Percentiles rank a stretch among this genome's conserved stretches.
Conservation (phyloP, 768 basidiomycete species). For the Termitomyces eurrhizus region DNA sequence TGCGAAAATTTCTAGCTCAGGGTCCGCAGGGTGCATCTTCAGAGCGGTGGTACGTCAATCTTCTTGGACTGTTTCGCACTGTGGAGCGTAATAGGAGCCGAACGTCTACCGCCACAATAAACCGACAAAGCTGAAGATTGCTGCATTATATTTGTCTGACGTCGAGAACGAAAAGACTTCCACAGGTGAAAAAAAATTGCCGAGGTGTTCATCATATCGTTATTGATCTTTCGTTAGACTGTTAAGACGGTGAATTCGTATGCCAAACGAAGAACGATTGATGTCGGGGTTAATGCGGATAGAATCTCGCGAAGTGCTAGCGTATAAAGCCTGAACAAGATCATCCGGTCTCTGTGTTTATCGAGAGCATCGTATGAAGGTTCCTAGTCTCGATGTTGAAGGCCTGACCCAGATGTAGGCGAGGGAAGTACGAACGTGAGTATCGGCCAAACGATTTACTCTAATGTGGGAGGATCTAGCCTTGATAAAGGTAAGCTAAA, state of each 20-base stretch:
- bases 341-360: too few species aligned
- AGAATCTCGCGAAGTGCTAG: background rate
- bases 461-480: background rate
- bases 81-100: background rate
- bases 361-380: background rate
- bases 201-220: background rate
- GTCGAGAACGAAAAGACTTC: background rate
- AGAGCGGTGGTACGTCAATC: background rate
- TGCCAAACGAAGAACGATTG: background rate
- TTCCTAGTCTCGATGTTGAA: background rate
- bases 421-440: background rate
- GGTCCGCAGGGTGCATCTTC: background rate
- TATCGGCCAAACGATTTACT: background rate
- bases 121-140: background rate
- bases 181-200: background rate
- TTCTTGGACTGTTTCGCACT: too few species aligned
- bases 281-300: background rate
- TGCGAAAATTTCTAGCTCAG: background rate
- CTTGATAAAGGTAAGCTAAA: background rate
- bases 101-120: background rate
- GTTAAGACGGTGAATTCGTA: background rate
- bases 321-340: background rate
- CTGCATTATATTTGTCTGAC: background rate
- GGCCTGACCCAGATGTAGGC: background rate
- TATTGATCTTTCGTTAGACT: background rate